Evolutionary conservation across 176 grass and related monocot species (phyloP), one percentile per base, ranked within the genome.

Genomic region (Oryza meridionalis): DNA sequence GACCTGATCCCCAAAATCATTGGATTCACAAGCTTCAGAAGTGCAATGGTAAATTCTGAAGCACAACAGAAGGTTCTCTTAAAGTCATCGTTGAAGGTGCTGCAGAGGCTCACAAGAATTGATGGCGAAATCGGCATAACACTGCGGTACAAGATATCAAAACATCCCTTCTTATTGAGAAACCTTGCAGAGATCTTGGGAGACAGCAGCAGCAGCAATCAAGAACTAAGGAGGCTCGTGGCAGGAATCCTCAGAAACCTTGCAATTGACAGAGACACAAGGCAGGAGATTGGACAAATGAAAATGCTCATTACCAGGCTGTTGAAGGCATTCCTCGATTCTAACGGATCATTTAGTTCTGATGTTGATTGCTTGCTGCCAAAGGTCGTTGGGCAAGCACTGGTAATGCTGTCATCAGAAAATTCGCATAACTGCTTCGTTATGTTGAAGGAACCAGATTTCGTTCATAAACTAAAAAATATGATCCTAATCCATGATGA

Each of bases 171-270:
- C n/a, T n/a, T n/a, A n/a, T n/a, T n/a, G n/a, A n/a, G n/a, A n/a
- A n/a, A n/a, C n/a, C n/a, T n/a, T n/a, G n/a, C n/a, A n/a, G n/a
- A n/a, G n/a, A n/a, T n/a, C n/a, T n/a, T n/a, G n/a, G n/a, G n/a
- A n/a, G n/a, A n/a, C n/a, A n/a, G 26, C 27, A 29, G 27, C 27
- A 29, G 27, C 1, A 59, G 8, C 46, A 70, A 4, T 21, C 66
- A 70, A 22, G 42, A 67, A 67, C 3, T 2, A 2, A 79, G 2
- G 26, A 49, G 32, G 16, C 10, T 79, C 15, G 16, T 13, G 4
- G 77, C 63, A 47, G 25, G 1, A 32, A 79, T 79, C 40, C 37
- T 79, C 2, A 79, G 24, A 29, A 79, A 66, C 9, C 24, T 79
- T 79, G 77, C 61, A 3, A 7, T 66, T 43, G 61, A 66, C 11